These are phyloP conservation scores for Glycyrrhiza uralensis DNA, from an alignment of 306 rosid genomes.

Conservation along the genomic window DNA sequence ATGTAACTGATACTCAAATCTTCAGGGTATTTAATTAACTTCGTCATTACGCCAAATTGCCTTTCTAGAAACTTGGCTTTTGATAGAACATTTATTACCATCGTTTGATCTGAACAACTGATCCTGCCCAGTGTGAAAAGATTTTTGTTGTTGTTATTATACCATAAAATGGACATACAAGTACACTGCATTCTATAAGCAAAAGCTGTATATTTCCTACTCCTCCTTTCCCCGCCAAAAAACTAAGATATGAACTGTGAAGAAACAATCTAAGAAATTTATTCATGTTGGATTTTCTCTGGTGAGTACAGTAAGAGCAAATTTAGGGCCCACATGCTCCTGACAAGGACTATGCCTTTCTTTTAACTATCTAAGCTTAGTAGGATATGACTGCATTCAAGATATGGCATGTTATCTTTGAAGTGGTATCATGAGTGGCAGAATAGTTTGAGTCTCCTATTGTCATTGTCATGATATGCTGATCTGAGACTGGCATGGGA, in stretches of 20 bases:
- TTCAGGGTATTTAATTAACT: neutral
- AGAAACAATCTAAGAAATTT: neutral
- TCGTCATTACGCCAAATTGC: neutral
- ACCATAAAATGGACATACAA: neutral
- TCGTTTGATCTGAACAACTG: neutral
- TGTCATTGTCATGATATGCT: conserved; percentile 15
- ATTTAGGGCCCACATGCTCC: neutral
- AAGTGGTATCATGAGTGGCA: conserved; percentile 7
- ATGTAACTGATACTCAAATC: conserved; percentile 21
- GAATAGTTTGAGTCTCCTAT: neutral
- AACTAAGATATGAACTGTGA: neutral
- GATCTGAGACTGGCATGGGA: neutral
- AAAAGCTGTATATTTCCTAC: neutral
- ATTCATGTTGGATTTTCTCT: neutral
- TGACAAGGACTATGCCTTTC: neutral
- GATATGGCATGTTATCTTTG: conserved; percentile 17
- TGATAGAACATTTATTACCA: neutral
- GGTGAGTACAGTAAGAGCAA: neutral
- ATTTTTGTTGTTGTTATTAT: neutral
- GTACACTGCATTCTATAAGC: neutral
- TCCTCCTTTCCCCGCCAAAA: neutral
- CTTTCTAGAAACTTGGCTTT: neutral
- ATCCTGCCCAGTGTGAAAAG: neutral
- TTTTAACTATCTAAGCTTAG: conserved; percentile 19
- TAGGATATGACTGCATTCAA: conserved; percentile 24